Base-by-base conservation (phyloP, 371 early-diverging fungal species). In the Vairimorpha ceranae region DNA sequence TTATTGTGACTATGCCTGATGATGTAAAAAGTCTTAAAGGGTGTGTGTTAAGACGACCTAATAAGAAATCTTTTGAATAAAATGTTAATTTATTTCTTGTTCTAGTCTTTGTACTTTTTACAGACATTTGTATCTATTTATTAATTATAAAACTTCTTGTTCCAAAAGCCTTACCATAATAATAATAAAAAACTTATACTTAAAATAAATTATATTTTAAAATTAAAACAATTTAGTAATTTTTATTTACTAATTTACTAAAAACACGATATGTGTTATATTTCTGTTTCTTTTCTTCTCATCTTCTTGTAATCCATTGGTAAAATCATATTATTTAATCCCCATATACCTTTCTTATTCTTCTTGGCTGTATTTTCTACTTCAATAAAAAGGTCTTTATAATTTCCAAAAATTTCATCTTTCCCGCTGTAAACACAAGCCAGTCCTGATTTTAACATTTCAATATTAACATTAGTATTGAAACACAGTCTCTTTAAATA, bases 351-450 rank as follows among this genome's bases (percentile, higher is more conserved):
- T 29, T 65, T 38, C 65, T 69, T 75, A 1, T 64, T 69, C 36
- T 29, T 59, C 41, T 61, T 85, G 67, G 90, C 90, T 60, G 82
- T 75, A 1, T 78, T 77, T 76, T 89, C 86, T 0, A 83, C 78
- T 65, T 79, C 80, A 59, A 86, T 70, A 10, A 89, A 77, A 41
- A 77, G 41, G 8, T 82, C 75, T 19, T 85, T 66, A 30, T 82
- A 68, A 6, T 85, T 86, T 4, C 85, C 89, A 76, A 89, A 90
- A 69, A 88, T 85, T 0, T 87, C 87, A n/a, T 89, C 88, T 32
- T 82, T 82, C 52, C 87, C 85, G 33, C 76, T 80, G 75, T 90
- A 90, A 17, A 90, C 82, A 29, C 86, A 85, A 21, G 88, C 90
- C 66, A 85, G 77, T 2, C 91, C 91, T 17, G 77, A 76, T 72